Evolutionary conservation across 495 filamentous ascomycete genomes (phyloP).

Genomic region (Hypoxylon subgilvum): DNA sequence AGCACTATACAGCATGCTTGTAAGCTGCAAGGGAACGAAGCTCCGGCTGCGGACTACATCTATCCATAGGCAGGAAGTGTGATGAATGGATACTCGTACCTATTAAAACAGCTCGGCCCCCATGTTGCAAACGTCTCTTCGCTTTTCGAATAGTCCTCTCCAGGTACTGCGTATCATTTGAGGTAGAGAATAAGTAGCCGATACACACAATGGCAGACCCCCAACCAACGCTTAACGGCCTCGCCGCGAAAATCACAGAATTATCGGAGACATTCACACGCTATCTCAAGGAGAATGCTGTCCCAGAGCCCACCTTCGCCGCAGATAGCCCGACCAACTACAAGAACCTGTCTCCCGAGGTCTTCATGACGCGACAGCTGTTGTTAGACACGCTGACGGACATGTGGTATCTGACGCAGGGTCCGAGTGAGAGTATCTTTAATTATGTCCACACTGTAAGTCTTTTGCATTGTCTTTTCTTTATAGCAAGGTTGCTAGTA

Average conservation of each 20-base stretch:
- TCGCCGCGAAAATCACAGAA: constrained; percentile 39
- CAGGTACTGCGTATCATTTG: not conserved
- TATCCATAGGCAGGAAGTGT: constrained; percentile 6
- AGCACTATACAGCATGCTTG: not conserved
- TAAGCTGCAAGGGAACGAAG: not conserved
- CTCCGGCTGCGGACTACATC: constrained; percentile 18
- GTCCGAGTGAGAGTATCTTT: constrained; percentile 39
- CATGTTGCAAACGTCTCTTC: not conserved
- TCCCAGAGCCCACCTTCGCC: constrained; percentile 35
- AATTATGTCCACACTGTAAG: constrained; percentile 41
- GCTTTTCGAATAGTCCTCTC: not conserved
- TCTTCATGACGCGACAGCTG: constrained; percentile 34
- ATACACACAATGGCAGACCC: constrained; percentile 33
- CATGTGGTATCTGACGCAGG: constrained; percentile 40
- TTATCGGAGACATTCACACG: constrained; percentile 31
- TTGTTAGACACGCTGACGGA: constrained; percentile 33
- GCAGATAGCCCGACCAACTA: constrained; percentile 38
- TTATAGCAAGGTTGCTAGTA: not conserved
- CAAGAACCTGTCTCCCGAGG: constrained; percentile 27
- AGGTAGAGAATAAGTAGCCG: not conserved
- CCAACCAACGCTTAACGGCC: constrained; percentile 29
- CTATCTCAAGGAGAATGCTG: constrained; percentile 34
- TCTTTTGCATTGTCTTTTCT: not conserved
- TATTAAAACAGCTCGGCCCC: constrained; percentile 3
- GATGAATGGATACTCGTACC: not conserved